Evolutionary conservation across 345 rosid species (phyloP).

Genomic region (Bruguiera parviflora): DNA sequence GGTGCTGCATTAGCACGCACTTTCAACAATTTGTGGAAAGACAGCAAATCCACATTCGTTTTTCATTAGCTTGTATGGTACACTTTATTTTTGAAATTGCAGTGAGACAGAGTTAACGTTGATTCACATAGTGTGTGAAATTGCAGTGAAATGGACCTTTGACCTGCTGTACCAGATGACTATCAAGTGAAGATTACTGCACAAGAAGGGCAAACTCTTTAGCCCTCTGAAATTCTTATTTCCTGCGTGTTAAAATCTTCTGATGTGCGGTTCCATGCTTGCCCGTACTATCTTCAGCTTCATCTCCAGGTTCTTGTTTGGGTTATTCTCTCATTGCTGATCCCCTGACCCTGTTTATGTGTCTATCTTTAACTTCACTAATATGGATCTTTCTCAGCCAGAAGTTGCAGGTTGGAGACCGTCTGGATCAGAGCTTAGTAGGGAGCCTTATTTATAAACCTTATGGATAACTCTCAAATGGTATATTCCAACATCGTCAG

Average conservation of each 20-base stretch:
- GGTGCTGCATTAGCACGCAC: constrained; percentile 65
- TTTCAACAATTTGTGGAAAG: constrained; percentile 77
- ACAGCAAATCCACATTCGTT: constrained; percentile 48
- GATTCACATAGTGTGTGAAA: constrained; percentile 10
- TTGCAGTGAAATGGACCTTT: constrained; percentile 71
- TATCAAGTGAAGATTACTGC: constrained; percentile 71
- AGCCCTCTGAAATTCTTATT: constrained; percentile 11
- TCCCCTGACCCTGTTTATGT: no score
- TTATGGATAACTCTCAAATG: no score
- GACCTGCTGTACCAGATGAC: constrained; percentile 83
- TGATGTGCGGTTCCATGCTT: constrained; percentile 59
- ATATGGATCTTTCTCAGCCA: no score
- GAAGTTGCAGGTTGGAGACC: no score
- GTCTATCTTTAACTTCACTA: no score
- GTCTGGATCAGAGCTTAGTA: no score
- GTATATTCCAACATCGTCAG: no score
- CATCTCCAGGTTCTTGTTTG: no score
- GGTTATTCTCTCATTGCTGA: no score
- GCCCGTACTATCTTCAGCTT: constrained; percentile 8
- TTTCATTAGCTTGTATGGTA: not conserved
- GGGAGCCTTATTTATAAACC: no score
- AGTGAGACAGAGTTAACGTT: not conserved
- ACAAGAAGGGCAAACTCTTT: constrained; percentile 68
- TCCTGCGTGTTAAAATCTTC: constrained; percentile 10
- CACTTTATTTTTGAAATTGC: not conserved